These are phyloP conservation scores for Aspergillus carlsbadensis DNA, from an alignment of 495 filamentous ascomycete genomes.

Conservation along the genomic window DNA sequence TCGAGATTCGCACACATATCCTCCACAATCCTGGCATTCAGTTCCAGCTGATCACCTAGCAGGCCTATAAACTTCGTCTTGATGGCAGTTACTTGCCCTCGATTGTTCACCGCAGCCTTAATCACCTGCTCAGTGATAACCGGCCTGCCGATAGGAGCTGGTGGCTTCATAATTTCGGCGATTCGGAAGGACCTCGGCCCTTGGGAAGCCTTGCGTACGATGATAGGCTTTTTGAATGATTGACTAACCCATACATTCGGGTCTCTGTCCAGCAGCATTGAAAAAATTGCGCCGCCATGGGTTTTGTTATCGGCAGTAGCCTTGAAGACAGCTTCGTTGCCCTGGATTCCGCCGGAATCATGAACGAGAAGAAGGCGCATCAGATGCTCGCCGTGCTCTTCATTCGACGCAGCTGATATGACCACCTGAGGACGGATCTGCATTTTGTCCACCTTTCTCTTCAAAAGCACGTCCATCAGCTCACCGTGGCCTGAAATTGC, in stretches of 20 bases:
- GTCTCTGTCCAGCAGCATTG: too few species aligned
- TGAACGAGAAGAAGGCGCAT: background rate
- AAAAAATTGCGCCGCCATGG: too few species aligned
- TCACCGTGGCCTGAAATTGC: background rate
- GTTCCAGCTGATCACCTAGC: background rate
- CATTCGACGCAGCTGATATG: background rate
- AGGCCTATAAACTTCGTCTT: background rate
- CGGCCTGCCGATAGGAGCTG: too few species aligned
- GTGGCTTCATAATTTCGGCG: too few species aligned
- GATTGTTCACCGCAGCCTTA: too few species aligned
- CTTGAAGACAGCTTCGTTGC: background rate
- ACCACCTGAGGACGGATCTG: background rate
- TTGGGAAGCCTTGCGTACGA: too few species aligned
- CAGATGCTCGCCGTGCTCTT: background rate
- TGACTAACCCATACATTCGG: too few species aligned
- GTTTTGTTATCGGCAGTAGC: too few species aligned
- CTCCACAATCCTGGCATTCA: background rate
- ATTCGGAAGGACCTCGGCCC: too few species aligned
- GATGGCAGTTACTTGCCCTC: background rate
- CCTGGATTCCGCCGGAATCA: background rate
- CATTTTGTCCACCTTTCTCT: background rate
- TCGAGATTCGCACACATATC: constrained; percentile 1
- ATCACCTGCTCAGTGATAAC: too few species aligned
- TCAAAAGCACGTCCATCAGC: background rate
- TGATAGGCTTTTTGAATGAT: too few species aligned